Conservation (phyloP, 2,329 filamentous ascomycete genomes). For the Fusarium scirpi region DNA sequence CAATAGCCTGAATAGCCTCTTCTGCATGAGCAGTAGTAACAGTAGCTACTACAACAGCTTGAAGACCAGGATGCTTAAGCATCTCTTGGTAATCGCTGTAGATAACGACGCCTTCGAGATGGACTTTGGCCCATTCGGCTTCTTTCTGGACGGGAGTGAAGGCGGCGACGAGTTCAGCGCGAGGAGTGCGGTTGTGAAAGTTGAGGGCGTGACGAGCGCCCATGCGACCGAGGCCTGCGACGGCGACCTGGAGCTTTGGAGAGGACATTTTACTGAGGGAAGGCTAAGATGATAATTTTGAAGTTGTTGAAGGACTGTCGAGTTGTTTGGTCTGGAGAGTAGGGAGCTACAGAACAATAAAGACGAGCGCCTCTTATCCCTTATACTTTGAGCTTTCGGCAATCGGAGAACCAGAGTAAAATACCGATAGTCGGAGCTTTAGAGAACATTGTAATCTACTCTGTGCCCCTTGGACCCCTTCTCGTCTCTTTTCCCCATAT, state of each 20-base stretch:
- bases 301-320: background rate
- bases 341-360: background rate
- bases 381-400: constrained; percentile 23
- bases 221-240: constrained; percentile 46
- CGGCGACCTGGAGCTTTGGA: constrained; percentile 43
- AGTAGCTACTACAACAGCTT: constrained; percentile 45
- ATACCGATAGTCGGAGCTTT: constrained; percentile 24
- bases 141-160: constrained; percentile 45
- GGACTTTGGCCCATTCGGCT: constrained; percentile 40
- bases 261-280: constrained; percentile 28
- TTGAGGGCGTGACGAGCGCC: constrained; percentile 47
- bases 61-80: constrained; percentile 46
- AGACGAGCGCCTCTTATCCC: constrained; percentile 20
- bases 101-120: constrained; percentile 42
- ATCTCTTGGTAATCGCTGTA: constrained; percentile 46
- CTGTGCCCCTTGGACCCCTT: background rate
- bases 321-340: background rate
- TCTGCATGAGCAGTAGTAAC: constrained; percentile 45
- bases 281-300: too few species aligned
- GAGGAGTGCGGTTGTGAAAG: constrained; percentile 44
- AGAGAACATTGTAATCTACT: background rate
- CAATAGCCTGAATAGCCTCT: constrained; percentile 46
- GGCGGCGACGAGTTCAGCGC: constrained; percentile 44
- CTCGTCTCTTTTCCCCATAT: background rate
- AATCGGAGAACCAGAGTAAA: background rate